phyloP scores from a whole-genome alignment of 1,284 basidiomycete species.

The Irpex rosettiformis region DNA sequence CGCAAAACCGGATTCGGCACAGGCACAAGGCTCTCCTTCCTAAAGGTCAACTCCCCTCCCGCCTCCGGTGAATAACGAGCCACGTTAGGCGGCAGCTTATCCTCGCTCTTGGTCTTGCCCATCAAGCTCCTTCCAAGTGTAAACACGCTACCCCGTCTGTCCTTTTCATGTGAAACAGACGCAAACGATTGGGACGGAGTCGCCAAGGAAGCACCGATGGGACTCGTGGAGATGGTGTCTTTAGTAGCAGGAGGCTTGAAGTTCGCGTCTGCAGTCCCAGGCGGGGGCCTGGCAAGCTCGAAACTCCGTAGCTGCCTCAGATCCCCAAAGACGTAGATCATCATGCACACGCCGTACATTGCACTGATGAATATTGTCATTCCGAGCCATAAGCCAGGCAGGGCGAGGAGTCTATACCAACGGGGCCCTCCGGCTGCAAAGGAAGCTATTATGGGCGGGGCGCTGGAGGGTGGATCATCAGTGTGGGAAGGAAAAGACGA shows the following conservation, averaged over 20 bases:
- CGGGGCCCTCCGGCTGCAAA: constrained; percentile 41
- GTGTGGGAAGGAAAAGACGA: neutral
- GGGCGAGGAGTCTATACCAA: constrained; percentile 55
- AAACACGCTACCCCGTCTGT: neutral
- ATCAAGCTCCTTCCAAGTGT: neutral
- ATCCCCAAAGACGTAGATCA: constrained; percentile 80
- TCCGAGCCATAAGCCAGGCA: constrained; percentile 71
- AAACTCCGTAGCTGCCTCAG: constrained; percentile 73
- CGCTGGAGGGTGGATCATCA: constrained; percentile 29
- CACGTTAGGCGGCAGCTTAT: neutral
- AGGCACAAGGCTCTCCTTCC: neutral
- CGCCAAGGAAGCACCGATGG: no score
- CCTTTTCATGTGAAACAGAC: neutral
- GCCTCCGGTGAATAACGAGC: neutral
- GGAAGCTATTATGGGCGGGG: constrained; percentile 51
- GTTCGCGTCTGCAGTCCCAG: constrained; percentile 45
- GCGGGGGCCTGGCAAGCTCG: constrained; percentile 58
- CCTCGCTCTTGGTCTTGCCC: neutral
- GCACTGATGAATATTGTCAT: constrained; percentile 59
- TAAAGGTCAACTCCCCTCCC: neutral
- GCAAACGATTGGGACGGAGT: no score
- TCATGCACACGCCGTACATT: constrained; percentile 61
- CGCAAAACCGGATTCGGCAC: neutral
- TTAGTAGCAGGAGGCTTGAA: neutral
- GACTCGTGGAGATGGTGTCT: neutral